These are phyloP conservation scores for Alternaria burnsii DNA, from an alignment of 2,329 filamentous ascomycete genomes.

Conservation along the genomic window DNA sequence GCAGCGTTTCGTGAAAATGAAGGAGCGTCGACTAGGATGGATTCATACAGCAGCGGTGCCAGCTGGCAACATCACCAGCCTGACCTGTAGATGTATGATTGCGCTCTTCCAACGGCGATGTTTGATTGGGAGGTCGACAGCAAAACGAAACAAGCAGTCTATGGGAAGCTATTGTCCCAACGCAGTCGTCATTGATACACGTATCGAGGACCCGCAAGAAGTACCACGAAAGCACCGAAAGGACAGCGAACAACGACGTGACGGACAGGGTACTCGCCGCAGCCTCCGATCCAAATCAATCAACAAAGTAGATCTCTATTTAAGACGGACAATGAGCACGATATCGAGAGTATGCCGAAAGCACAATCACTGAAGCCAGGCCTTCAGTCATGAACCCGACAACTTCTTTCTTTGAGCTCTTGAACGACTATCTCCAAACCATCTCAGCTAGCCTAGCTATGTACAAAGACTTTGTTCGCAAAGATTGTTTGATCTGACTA, in stretches of 20 bases:
- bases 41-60: neutral
- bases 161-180: neutral
- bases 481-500: too few relatives aligned
- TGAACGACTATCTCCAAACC: neutral
- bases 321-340: neutral
- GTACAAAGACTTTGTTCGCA: neutral
- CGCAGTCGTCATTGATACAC: neutral
- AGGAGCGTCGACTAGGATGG: neutral
- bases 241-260: neutral
- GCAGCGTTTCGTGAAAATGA: neutral
- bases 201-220: neutral
- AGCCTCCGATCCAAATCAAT: neutral
- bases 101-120: neutral
- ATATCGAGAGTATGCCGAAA: neutral
- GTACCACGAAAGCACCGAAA: conserved; percentile 4
- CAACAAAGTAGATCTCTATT: neutral
- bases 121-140: neutral
- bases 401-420: neutral
- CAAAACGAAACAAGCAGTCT: neutral
- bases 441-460: neutral
- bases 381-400: neutral
- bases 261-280: neutral
- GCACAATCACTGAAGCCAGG: neutral
- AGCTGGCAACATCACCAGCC: neutral
- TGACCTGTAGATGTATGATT: neutral